Conservation (phyloP, 345 rosid species). For the Durio zibethinus region DNA sequence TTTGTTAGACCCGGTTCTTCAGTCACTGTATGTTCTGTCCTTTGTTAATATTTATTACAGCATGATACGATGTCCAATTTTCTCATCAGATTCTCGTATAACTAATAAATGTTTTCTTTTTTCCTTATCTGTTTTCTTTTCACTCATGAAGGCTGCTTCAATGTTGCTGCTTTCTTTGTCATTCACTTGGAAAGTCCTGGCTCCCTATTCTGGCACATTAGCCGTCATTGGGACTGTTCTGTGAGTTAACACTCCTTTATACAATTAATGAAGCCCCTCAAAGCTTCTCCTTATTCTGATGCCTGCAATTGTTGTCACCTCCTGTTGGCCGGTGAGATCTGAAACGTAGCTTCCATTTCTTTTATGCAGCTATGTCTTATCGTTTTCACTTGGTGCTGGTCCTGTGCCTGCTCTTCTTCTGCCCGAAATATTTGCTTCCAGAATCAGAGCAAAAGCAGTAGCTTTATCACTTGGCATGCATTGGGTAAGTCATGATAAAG, state of each 20-base stretch:
- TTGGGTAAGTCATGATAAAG: slow-evolving; percentile 57
- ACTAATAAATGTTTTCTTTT: background rate
- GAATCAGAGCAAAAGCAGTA: slow-evolving; percentile 97
- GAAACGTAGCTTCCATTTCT: slow-evolving; percentile 15
- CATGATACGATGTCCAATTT: background rate
- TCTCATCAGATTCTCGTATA: background rate
- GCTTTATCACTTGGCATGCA: slow-evolving; percentile 93
- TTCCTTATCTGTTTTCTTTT: slow-evolving; percentile 8
- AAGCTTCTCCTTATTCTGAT: background rate
- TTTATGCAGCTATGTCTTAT: slow-evolving; percentile 72
- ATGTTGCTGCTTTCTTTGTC: slow-evolving; percentile 93
- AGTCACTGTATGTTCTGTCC: background rate
- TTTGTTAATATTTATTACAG: background rate
- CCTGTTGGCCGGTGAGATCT: slow-evolving; percentile 4
- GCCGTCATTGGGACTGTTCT: slow-evolving; percentile 95
- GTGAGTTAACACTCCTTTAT: slow-evolving; percentile 42
- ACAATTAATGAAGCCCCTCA: background rate
- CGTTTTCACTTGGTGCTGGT: slow-evolving; percentile 98
- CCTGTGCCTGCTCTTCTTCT: slow-evolving; percentile 99
- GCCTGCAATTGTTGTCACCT: background rate
- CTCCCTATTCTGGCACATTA: slow-evolving; percentile 85
- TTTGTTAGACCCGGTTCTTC: background rate
- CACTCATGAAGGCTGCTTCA: slow-evolving; percentile 62
- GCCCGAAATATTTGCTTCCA: slow-evolving; percentile 92
- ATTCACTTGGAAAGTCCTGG: slow-evolving; percentile 88